Conservation (phyloP, 2,329 filamentous ascomycete species). For the Penicillium digitatum region DNA sequence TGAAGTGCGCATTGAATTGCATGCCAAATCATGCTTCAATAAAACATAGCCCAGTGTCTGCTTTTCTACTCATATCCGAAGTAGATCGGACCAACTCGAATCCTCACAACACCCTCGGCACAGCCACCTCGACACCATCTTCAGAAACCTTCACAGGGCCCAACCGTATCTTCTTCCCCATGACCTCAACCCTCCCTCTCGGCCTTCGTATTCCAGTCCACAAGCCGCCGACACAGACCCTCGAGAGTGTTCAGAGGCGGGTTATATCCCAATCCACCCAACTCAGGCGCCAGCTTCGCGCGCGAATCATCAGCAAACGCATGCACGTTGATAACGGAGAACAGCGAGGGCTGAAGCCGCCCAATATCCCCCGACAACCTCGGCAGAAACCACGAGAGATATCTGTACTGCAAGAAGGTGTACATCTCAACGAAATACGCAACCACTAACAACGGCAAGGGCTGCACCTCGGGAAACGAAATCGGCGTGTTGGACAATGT, state of each 20-base stretch:
- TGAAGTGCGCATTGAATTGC: neutral
- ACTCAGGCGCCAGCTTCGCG: slow-evolving; percentile 23
- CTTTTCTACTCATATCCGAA: neutral
- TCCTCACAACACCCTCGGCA: slow-evolving; percentile 16
- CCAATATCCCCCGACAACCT: slow-evolving; percentile 24
- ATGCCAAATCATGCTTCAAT: neutral
- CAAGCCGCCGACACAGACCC: slow-evolving; percentile 32
- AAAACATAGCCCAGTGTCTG: no score
- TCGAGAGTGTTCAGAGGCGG: slow-evolving; percentile 32
- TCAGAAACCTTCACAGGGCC: slow-evolving; percentile 13
- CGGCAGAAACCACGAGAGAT: slow-evolving; percentile 25
- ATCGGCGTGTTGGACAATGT: slow-evolving; percentile 31
- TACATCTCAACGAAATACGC: slow-evolving; percentile 34
- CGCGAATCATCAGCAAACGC: slow-evolving; percentile 30
- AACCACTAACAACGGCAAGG: slow-evolving; percentile 29
- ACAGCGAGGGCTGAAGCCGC: slow-evolving; percentile 33
- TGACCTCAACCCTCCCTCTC: slow-evolving; percentile 10
- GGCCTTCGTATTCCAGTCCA: slow-evolving; percentile 33
- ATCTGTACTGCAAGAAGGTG: slow-evolving; percentile 26
- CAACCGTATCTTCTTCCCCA: slow-evolving; percentile 4
- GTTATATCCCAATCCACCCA: slow-evolving; percentile 34
- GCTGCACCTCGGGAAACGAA: slow-evolving; percentile 25
- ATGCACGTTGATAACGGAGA: slow-evolving; percentile 30
- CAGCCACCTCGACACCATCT: slow-evolving; percentile 18
- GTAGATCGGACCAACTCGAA: neutral